Conservation (phyloP, 2,329 filamentous ascomycete genomes). For the Graphilbum fragrans region DNA sequence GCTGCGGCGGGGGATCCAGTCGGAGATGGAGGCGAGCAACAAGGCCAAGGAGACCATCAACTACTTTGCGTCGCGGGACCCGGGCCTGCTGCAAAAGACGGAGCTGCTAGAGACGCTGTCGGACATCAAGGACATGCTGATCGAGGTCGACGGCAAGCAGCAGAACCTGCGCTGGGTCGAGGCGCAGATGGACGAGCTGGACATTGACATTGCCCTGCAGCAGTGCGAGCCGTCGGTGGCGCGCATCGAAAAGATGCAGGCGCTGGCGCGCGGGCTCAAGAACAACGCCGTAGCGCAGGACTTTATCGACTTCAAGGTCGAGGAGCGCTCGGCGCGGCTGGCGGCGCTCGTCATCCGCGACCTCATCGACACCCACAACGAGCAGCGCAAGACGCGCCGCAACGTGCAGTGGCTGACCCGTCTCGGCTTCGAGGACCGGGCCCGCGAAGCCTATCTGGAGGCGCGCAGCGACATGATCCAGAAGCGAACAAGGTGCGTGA, state of each 20-base stretch:
- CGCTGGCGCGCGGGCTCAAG: constrained; percentile 66
- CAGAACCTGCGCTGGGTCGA: constrained; percentile 95
- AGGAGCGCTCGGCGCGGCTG: constrained; percentile 68
- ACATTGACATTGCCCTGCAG: constrained; percentile 90
- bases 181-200: constrained; percentile 85
- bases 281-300: constrained; percentile 81
- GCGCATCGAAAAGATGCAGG: constrained; percentile 74
- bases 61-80: constrained; percentile 70
- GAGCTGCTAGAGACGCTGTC: constrained; percentile 70
- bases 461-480: constrained; percentile 68
- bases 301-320: constrained; percentile 83
- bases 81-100: constrained; percentile 64
- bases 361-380: constrained; percentile 65
- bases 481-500: constrained; percentile 64
- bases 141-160: constrained; percentile 93
- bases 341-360: constrained; percentile 66
- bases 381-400: constrained; percentile 63
- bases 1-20: constrained; percentile 70
- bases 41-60: constrained; percentile 76
- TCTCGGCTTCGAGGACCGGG: constrained; percentile 81
- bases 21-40: constrained; percentile 77
- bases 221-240: constrained; percentile 74
- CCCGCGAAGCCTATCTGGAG: constrained; percentile 74
- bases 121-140: constrained; percentile 73
- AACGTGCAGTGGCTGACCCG: constrained; percentile 77